Percentiles rank a stretch among this genome's conserved stretches.
phyloP scores from a whole-genome alignment of 352 stramenopile species.

The Blastocystis hominis region DNA sequence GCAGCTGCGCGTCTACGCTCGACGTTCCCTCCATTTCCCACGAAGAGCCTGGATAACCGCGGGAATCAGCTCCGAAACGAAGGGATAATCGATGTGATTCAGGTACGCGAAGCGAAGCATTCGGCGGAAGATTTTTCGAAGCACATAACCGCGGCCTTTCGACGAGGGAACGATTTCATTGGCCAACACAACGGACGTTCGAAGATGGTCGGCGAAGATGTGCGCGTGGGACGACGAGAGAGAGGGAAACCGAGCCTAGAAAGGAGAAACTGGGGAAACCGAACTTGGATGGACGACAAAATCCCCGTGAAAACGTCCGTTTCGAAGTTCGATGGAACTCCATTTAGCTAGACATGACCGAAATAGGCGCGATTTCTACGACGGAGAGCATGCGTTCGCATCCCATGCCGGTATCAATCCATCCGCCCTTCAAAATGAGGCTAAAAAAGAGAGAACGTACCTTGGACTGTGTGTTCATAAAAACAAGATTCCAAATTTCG shows the following conservation, averaged over 20 bases:
- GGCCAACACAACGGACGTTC: conserved; percentile 82
- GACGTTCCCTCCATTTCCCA: neutral
- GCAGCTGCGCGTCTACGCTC: neutral
- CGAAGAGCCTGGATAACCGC: neutral
- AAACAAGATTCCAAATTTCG: conserved; percentile 90
- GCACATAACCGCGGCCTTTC: conserved; percentile 85
- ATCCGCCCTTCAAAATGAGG: conserved; percentile 66
- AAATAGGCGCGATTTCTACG: neutral
- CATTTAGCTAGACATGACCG: conserved; percentile 67
- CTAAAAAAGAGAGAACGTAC: neutral
- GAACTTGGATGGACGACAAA: conserved; percentile 62
- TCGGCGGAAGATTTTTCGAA: conserved; percentile 83
- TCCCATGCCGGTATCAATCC: conserved; percentile 89
- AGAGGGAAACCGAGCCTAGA: conserved; percentile 17
- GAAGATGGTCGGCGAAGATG: conserved; percentile 87
- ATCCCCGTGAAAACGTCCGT: conserved; percentile 87
- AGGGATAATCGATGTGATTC: conserved; percentile 65
- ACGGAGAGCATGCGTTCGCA: conserved; percentile 86
- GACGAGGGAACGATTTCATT: conserved; percentile 87
- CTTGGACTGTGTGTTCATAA: conserved; percentile 84
- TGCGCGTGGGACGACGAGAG: conserved; percentile 57
- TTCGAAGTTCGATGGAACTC: conserved; percentile 86
- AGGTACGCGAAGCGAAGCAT: conserved; percentile 69
- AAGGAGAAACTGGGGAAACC: conserved; percentile 59
- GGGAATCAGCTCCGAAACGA: conserved; percentile 60